Conservation (phyloP, 352 stramenopile genomes). For the Peronosclerospora sorghi region DNA sequence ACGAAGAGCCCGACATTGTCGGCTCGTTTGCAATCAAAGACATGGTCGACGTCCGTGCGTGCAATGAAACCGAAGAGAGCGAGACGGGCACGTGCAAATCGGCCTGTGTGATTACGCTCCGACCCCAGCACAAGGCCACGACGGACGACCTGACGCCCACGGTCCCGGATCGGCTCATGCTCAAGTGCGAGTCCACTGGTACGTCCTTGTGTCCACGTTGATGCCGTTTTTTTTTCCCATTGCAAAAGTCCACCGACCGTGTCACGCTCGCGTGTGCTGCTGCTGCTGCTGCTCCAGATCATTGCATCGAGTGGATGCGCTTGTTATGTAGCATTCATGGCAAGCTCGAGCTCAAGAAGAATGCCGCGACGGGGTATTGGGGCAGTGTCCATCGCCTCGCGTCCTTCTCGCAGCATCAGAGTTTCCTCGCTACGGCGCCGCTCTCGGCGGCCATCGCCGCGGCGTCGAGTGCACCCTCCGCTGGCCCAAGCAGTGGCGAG, state of each 20-base stretch:
- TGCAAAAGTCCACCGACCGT: too few species aligned
- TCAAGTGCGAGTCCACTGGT: slow-evolving; percentile 79
- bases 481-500: too few species aligned
- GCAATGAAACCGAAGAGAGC: slow-evolving; percentile 56
- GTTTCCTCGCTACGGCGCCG: slow-evolving; percentile 59
- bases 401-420: slow-evolving; percentile 74
- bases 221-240: too few species aligned
- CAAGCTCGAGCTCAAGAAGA: slow-evolving; percentile 85
- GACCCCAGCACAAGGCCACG: slow-evolving; percentile 6
- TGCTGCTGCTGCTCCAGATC: slow-evolving; percentile 44
- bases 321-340: slow-evolving; percentile 73
- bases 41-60: slow-evolving; percentile 69
- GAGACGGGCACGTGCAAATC: slow-evolving; percentile 45
- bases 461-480: too few species aligned
- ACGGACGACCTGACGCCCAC: slow-evolving; percentile 11
- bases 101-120: slow-evolving; percentile 49
- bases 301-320: slow-evolving; percentile 83
- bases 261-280: too few species aligned
- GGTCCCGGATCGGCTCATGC: slow-evolving; percentile 44
- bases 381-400: slow-evolving; percentile 81
- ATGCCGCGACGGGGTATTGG: slow-evolving; percentile 72
- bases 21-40: slow-evolving; percentile 74
- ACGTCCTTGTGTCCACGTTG: slow-evolving; percentile 13
- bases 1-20: slow-evolving; percentile 80
- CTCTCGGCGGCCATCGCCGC: slow-evolving; percentile 29